These are phyloP conservation scores for Notholithocarpus densiflorus DNA, from an alignment of 306 rosid genomes.

Conservation along the genomic window DNA sequence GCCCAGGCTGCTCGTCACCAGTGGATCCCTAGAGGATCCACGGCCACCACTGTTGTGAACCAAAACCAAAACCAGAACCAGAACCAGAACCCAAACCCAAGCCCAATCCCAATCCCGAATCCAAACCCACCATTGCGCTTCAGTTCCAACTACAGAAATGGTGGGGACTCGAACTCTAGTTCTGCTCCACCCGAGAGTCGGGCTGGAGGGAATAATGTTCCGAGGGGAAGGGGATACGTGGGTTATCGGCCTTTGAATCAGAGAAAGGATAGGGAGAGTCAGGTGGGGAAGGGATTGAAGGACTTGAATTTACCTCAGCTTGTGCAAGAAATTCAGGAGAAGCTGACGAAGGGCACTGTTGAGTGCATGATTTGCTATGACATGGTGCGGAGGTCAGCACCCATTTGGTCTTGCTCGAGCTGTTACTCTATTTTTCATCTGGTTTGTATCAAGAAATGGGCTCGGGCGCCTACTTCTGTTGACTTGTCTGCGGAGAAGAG, in stretches of 20 bases:
- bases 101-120: not conserved
- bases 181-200: conserved; percentile 6
- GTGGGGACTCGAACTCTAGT: conserved; percentile 16
- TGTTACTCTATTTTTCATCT: conserved; percentile 86
- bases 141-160: conserved; percentile 1
- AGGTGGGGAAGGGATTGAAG: conserved; percentile 29
- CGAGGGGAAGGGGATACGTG: conserved; percentile 22
- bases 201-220: conserved; percentile 30
- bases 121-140: conserved; percentile 4
- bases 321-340: conserved; percentile 91
- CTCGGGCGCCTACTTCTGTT: conserved; percentile 75
- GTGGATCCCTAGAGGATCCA: conserved; percentile 58
- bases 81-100: not conserved
- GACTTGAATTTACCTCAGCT: conserved; percentile 71
- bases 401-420: conserved; percentile 86
- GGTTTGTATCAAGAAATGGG: conserved; percentile 89
- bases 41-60: not conserved
- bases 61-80: too few relatives aligned
- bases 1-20: conserved; percentile 46
- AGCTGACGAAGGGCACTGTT: conserved; percentile 59
- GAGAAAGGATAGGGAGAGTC: conserved; percentile 42
- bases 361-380: conserved; percentile 98
- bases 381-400: conserved; percentile 78
- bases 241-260: conserved; percentile 31
- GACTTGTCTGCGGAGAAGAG: conserved; percentile 70